Evolutionary conservation across 1,284 basidiomycete genomes (phyloP).

Genomic region (Violaceomyces palustris): DNA sequence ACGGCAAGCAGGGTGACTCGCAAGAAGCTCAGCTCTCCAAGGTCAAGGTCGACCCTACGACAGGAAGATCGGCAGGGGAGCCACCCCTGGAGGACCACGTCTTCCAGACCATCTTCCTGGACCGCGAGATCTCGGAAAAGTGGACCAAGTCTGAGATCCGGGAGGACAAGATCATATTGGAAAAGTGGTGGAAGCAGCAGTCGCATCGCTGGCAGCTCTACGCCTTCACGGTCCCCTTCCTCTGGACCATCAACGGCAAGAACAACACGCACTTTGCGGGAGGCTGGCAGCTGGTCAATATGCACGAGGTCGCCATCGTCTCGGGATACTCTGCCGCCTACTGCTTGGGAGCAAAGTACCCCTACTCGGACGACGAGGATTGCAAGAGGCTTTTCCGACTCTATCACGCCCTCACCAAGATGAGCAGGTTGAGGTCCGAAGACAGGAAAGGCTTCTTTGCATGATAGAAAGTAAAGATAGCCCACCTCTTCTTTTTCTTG

Average conservation of each 20-base stretch:
- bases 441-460: slow-evolving; percentile 50
- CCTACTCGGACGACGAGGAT: slow-evolving; percentile 52
- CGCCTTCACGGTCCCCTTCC: slow-evolving; percentile 59
- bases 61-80: no score
- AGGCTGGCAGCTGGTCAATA: slow-evolving; percentile 56
- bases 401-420: slow-evolving; percentile 56
- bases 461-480: no score
- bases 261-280: slow-evolving; percentile 54
- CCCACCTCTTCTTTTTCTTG: no score
- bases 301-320: slow-evolving; percentile 63
- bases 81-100: slow-evolving; percentile 57
- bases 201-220: slow-evolving; percentile 63
- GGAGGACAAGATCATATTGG: slow-evolving; percentile 58
- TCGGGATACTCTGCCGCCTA: slow-evolving; percentile 64
- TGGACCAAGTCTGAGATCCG: slow-evolving; percentile 61
- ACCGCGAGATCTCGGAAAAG: slow-evolving; percentile 57
- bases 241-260: slow-evolving; percentile 63
- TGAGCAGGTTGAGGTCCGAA: slow-evolving; percentile 44
- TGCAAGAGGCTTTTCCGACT: slow-evolving; percentile 58
- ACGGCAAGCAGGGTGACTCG: slow-evolving; percentile 21
- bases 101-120: slow-evolving; percentile 66
- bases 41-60: slow-evolving; percentile 7
- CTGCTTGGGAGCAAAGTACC: slow-evolving; percentile 59
- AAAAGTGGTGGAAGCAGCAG: slow-evolving; percentile 65
- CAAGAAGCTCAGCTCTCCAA: slow-evolving; percentile 14